These are phyloP conservation scores for Trametes cingulata DNA, from an alignment of 768 basidiomycete genomes.

Conservation along the genomic window DNA sequence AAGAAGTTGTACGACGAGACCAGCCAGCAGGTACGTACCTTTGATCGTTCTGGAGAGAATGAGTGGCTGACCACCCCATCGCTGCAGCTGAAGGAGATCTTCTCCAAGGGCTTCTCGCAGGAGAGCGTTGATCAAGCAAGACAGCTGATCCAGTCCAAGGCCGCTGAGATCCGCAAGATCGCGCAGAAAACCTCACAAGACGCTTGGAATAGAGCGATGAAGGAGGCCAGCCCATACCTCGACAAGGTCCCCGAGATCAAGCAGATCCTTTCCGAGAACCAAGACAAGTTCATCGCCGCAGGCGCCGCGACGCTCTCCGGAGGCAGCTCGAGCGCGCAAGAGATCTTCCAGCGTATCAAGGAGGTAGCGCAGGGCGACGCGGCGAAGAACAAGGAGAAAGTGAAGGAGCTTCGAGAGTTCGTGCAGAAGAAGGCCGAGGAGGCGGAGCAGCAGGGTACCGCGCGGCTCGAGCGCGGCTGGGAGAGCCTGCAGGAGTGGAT, in stretches of 20 bases:
- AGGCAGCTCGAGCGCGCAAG: slow-evolving; percentile 19
- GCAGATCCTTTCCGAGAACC: slow-evolving; percentile 31
- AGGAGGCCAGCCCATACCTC: slow-evolving; percentile 29
- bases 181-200: slow-evolving; percentile 27
- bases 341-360: slow-evolving; percentile 31
- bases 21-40: slow-evolving; percentile 15
- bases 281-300: slow-evolving; percentile 27
- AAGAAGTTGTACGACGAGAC: slow-evolving; percentile 35
- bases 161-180: slow-evolving; percentile 28
- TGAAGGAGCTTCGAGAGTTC: slow-evolving; percentile 32
- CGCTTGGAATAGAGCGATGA: slow-evolving; percentile 29
- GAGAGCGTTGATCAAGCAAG: slow-evolving; percentile 28
- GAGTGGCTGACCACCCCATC: too few relatives aligned
- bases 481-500: slow-evolving; percentile 31
- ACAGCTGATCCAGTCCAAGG: slow-evolving; percentile 31
- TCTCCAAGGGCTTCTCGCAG: slow-evolving; percentile 30
- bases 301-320: slow-evolving; percentile 16
- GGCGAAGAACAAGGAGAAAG: slow-evolving; percentile 29
- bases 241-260: slow-evolving; percentile 33
- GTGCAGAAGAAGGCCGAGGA: slow-evolving; percentile 31
- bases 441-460: slow-evolving; percentile 20
- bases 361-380: slow-evolving; percentile 25
- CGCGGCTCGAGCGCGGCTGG: slow-evolving; percentile 21
- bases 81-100: slow-evolving; percentile 29
- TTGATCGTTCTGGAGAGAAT: neutral